Percentiles rank a stretch among this genome's conserved stretches.
These are phyloP conservation scores for Leccinum fibrillosum DNA, from an alignment of 768 basidiomycete genomes.

Conservation along the genomic window DNA sequence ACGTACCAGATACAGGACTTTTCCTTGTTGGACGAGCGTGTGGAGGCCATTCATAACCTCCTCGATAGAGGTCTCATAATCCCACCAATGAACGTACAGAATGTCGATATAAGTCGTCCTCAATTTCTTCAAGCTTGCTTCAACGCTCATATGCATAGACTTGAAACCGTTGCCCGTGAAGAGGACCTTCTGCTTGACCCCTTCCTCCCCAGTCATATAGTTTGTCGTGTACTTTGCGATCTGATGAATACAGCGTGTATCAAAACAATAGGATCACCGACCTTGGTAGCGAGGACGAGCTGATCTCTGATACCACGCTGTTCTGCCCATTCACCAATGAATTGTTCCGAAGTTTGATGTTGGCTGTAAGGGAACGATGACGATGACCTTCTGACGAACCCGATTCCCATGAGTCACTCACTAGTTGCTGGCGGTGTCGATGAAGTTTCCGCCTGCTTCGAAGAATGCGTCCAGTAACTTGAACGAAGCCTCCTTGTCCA, in stretches of 20 bases:
- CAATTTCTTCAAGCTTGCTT: conserved; percentile 24
- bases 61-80: conserved; percentile 36
- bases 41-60: conserved; percentile 42
- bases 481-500: conserved; percentile 42
- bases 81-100: conserved; percentile 33
- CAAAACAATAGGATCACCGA: background rate
- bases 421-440: conserved; percentile 49
- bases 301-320: conserved; percentile 40
- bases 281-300: conserved; percentile 44
- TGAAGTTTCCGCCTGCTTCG: conserved; percentile 46
- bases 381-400: background rate
- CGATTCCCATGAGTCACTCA: conserved; percentile 12
- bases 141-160: conserved; percentile 39
- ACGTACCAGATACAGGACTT: conserved; percentile 35
- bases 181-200: conserved; percentile 32
- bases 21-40: conserved; percentile 35
- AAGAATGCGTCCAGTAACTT: conserved; percentile 45
- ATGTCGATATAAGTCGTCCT: conserved; percentile 23
- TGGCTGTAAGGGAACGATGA: conserved; percentile 23
- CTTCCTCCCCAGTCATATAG: conserved; percentile 11
- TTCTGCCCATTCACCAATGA: conserved; percentile 49
- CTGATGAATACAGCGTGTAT: background rate
- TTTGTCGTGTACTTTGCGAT: conserved; percentile 23
- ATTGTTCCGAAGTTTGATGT: conserved; percentile 39
- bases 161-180: conserved; percentile 50